Conservation (phyloP, 1,284 basidiomycete genomes). For the Heterobasidion occidentale region DNA sequence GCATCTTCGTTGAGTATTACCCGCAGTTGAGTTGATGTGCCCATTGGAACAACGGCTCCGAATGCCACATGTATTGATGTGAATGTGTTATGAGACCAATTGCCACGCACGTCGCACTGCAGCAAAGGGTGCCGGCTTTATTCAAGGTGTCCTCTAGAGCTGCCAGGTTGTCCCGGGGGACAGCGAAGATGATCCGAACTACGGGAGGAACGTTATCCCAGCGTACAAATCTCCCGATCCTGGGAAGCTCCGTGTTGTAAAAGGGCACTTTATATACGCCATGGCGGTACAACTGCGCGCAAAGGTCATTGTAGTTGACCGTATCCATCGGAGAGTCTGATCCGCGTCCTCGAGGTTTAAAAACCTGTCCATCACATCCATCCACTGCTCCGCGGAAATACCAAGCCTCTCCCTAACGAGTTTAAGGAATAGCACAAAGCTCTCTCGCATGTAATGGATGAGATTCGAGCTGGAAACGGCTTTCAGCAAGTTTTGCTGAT, state of each 20-base stretch:
- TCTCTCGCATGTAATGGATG: conserved; percentile 35
- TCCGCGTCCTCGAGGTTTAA: not conserved
- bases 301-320: not conserved
- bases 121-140: conserved; percentile 19
- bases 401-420: conserved; percentile 24
- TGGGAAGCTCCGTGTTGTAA: not conserved
- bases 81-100: conserved; percentile 20
- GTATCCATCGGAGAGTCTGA: not conserved
- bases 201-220: conserved; percentile 23
- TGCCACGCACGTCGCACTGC: conserved; percentile 21
- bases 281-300: not conserved
- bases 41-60: conserved; percentile 20
- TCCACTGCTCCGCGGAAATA: not conserved
- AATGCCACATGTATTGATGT: conserved; percentile 22
- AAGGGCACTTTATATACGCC: not conserved
- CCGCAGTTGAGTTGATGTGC: conserved; percentile 15
- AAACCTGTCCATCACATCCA: not conserved
- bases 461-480: conserved; percentile 12
- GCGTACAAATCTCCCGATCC: not conserved
- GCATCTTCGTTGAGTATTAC: conserved; percentile 26
- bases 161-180: conserved; percentile 23
- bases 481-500: conserved; percentile 8
- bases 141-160: conserved; percentile 13
- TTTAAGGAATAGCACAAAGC: conserved; percentile 34
- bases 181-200: conserved; percentile 21